phyloP scores from a whole-genome alignment of 2,329 filamentous ascomycete genomes.

The Talaromyces funiculosus region DNA sequence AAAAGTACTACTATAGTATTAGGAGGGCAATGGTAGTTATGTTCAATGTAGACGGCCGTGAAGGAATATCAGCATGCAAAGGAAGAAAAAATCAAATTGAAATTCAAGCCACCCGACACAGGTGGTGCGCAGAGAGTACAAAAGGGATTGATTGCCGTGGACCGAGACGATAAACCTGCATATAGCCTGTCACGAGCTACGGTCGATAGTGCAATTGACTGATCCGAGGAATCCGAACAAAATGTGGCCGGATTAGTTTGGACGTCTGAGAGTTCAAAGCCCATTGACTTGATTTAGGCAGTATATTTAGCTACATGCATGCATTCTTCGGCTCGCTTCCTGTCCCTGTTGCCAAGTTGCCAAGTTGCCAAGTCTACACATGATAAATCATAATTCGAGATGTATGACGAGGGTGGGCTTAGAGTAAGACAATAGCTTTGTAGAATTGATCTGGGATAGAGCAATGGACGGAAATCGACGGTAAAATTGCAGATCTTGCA shows the following conservation, averaged over 20 bases:
- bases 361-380: background rate
- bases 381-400: too few species aligned
- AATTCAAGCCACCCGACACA: background rate
- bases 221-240: background rate
- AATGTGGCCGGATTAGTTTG: slow-evolving; percentile 3
- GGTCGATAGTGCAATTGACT: background rate
- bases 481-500: background rate
- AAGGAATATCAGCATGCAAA: background rate
- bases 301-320: background rate
- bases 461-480: background rate
- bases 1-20: background rate
- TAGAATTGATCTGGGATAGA: background rate
- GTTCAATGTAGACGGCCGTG: background rate
- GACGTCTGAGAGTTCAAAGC: background rate
- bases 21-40: background rate
- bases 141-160: background rate
- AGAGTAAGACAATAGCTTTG: background rate
- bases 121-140: background rate
- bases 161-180: background rate
- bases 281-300: too few species aligned
- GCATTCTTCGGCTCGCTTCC: background rate
- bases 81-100: background rate
- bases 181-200: background rate
- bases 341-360: background rate
- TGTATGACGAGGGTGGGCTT: slow-evolving; percentile 1